Evolutionary conservation across 106 monocot species (phyloP).

Genomic region (Xerophyta viscosa): DNA sequence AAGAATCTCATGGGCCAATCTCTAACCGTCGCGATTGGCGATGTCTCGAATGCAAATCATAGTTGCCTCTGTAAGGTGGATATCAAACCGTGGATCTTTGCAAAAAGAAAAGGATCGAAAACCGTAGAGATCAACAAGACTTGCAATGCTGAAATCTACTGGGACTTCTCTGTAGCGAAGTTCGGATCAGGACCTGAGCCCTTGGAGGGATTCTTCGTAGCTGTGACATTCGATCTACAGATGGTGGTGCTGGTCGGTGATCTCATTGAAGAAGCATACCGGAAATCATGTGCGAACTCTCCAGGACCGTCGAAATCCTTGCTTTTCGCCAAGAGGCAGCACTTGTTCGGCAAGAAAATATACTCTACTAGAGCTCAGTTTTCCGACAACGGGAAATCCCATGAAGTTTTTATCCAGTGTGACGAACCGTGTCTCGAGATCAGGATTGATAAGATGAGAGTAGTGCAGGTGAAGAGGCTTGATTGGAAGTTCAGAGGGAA

Average conservation of each 20-base stretch:
- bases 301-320: conserved; percentile 13
- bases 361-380: conserved; percentile 42
- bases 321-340: conserved; percentile 27
- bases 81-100: conserved; percentile 5
- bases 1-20: conserved; percentile 12
- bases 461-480: conserved; percentile 30
- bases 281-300: conserved; percentile 9
- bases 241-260: conserved; percentile 48
- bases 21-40: too few species aligned
- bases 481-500: too few species aligned
- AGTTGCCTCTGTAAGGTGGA: conserved; percentile 3
- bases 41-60: too few species aligned
- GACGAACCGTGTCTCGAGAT: conserved; percentile 25
- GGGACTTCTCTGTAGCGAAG: conserved; percentile 40
- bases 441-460: conserved; percentile 27
- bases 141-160: conserved; percentile 27
- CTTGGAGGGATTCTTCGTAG: conserved; percentile 24
- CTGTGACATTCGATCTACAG: conserved; percentile 26
- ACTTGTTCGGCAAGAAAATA: conserved; percentile 22
- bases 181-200: conserved; percentile 44
- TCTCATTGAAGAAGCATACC: conserved; percentile 17
- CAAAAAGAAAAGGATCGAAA: conserved; percentile 36
- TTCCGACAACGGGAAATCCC: conserved; percentile 19
- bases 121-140: conserved; percentile 16
- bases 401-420: conserved; percentile 32